A percentile compares a stretch with the other conserved stretches of the same genome.
These are phyloP conservation scores for Diplodia mutila DNA, from an alignment of 2,329 filamentous ascomycete species.

Conservation along the genomic window DNA sequence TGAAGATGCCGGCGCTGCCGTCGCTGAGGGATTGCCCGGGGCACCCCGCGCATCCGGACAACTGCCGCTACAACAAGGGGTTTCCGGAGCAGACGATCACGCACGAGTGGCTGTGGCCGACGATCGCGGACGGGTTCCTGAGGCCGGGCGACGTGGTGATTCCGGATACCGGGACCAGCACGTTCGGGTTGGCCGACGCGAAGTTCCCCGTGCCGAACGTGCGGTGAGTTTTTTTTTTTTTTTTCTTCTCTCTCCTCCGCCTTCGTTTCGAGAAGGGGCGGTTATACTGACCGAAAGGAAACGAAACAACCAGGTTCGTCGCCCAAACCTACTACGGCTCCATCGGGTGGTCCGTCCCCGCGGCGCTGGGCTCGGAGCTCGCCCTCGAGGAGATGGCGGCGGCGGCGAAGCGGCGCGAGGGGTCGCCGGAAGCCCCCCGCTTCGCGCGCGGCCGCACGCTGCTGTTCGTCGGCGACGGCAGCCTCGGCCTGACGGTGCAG, in stretches of 20 bases:
- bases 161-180: conserved; percentile 48
- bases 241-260: neutral
- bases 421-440: neutral
- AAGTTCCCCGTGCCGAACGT: conserved; percentile 33
- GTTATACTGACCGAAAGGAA: no score
- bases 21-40: neutral
- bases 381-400: conserved; percentile 52
- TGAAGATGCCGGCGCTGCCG: conserved; percentile 16
- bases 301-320: conserved; percentile 32
- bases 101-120: conserved; percentile 50
- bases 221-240: conserved; percentile 22
- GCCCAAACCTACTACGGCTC: conserved; percentile 50
- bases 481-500: conserved; percentile 45
- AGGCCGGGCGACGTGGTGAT: conserved; percentile 44
- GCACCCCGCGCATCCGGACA: conserved; percentile 2
- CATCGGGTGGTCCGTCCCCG: conserved; percentile 49
- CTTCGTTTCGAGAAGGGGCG: no score
- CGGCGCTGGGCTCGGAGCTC: conserved; percentile 47
- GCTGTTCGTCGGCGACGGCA: conserved; percentile 47
- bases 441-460: conserved; percentile 49
- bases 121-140: conserved; percentile 43
- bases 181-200: conserved; percentile 45
- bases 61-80: neutral
- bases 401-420: neutral
- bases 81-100: conserved; percentile 40